A percentile compares a stretch with the other conserved stretches of the same genome.
These are phyloP conservation scores for Wallacemonas sp. DNA, from an alignment of 208 protist genomes.

Conservation along the genomic window DNA sequence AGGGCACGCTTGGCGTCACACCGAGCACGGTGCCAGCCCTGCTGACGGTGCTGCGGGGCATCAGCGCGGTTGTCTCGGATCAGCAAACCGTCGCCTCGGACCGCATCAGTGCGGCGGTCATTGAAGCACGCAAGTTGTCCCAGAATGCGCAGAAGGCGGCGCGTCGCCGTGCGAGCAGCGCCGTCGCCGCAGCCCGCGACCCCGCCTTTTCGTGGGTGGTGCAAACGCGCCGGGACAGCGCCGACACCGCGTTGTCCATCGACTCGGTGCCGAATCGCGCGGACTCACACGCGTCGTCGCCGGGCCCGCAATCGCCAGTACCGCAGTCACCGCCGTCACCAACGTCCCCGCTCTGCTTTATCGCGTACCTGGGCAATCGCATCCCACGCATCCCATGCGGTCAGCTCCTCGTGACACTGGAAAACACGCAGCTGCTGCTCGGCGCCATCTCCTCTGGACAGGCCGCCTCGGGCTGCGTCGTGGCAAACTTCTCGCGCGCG, in stretches of 20 bases:
- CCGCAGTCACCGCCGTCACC: neutral
- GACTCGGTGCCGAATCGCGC: neutral
- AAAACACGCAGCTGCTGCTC: conserved; percentile 66
- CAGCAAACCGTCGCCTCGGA: conserved; percentile 39
- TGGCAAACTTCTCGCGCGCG: conserved; percentile 53
- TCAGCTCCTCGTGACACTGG: conserved; percentile 48
- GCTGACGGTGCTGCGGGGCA: conserved; percentile 49
- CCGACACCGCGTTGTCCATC: neutral
- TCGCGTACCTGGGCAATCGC: conserved; percentile 72
- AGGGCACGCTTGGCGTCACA: conserved; percentile 64
- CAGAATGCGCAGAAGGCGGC: neutral
- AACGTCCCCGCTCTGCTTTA: conserved; percentile 1
- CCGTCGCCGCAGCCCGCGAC: neutral
- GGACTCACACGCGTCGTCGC: too few relatives aligned
- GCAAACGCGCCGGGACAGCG: neutral
- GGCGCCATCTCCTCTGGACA: conserved; percentile 51
- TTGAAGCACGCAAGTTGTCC: neutral
- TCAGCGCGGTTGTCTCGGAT: conserved; percentile 54
- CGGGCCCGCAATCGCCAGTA: too few relatives aligned
- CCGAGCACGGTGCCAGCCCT: conserved; percentile 76
- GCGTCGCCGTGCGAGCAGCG: neutral
- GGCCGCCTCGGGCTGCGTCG: conserved; percentile 53
- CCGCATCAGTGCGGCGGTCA: neutral
- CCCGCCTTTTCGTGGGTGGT: conserved; percentile 10
- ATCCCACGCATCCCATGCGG: conserved; percentile 72